These are phyloP conservation scores for Trebouxiophyceae sp. DNA, from an alignment of 163 green algal species.

Conservation along the genomic window DNA sequence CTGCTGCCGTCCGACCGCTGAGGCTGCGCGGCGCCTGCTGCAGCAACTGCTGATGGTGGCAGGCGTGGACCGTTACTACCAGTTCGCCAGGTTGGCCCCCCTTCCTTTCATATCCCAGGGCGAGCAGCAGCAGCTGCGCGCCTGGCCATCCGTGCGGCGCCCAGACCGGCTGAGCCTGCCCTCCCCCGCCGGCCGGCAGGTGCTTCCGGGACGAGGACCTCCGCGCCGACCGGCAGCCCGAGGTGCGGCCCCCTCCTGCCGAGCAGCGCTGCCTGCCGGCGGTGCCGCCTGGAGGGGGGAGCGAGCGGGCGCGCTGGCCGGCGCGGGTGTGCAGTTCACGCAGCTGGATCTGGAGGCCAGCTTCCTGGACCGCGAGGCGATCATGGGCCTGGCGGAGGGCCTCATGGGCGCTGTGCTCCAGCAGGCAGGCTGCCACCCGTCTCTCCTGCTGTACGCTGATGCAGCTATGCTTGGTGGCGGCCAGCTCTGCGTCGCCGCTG, in stretches of 20 bases:
- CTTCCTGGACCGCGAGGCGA: conserved; percentile 73
- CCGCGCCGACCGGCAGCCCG: conserved; percentile 31
- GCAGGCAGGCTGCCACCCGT: too few species aligned
- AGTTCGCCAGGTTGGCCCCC: conserved; percentile 41
- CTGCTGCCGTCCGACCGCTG: too few species aligned
- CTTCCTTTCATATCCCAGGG: conserved; percentile 1
- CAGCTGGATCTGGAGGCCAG: conserved; percentile 97
- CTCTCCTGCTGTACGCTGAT: too few species aligned
- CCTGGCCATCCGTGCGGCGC: too few species aligned
- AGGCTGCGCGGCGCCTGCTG: too few species aligned
- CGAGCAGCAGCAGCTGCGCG: too few species aligned
- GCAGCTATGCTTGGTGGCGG: too few species aligned
- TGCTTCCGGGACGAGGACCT: conserved; percentile 97
- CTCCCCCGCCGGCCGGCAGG: conserved; percentile 37
- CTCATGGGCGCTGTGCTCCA: conserved; percentile 73
- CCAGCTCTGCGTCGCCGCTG: too few species aligned
- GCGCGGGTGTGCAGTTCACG: conserved; percentile 71
- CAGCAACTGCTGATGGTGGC: conserved; percentile 18
- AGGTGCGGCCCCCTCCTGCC: neutral
- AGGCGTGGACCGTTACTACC: conserved; percentile 94
- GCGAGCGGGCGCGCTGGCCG: too few species aligned
- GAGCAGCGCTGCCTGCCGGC: neutral
- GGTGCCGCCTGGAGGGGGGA: too few species aligned
- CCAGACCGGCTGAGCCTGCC: neutral
- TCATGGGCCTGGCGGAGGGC: conserved; percentile 81